Base-by-base conservation (phyloP, 2,329 filamentous ascomycete species). In the Ophiocordyceps unilateralis region DNA sequence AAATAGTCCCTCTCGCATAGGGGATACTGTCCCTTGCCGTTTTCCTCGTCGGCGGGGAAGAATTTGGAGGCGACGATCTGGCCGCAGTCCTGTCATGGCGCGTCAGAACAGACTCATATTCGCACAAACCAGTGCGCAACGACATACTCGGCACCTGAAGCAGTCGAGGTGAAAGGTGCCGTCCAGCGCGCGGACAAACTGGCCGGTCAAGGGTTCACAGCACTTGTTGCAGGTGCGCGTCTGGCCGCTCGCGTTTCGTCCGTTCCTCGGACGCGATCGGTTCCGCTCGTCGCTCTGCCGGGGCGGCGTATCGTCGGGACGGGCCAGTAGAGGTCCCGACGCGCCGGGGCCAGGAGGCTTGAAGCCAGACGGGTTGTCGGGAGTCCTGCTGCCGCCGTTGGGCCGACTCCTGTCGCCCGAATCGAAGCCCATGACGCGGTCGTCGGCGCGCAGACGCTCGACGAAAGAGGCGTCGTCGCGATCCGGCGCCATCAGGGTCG, bases 1-100 rank as follows among this genome's bases (percentile, higher is more conserved):
- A 98, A 98, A 62, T 98, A 98, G 63, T 98, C 91, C 21, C 82
- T 96, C 64, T 98, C 91, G 68, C 91, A 98, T 4, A 98, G 75
- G 9, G 91, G 91, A 58, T 95, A 96, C 60, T 95, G 91, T 19
- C 73, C 80, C 44, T 76, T 74, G 36, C 85, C 86, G 51, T 87
- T 78, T 53, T 93, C 86, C 52, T 93, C 85, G 50, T 94, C 88
- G 8, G 93, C 84, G 1, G 91, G 91, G 62, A 98, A 98, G 73
- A 98, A 98, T 56, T 98, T 98, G 42, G 89, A 95, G 37, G 91
- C 91, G 32, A 98, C 91, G 47, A 96, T 93, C 61, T 94, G 83
- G 51, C 84, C 86, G 57, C 91, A 98, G 60, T 98, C 91, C 89
- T 96, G 28, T 28, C 23, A 20, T 19, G 42, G 36, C 22, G 39